These are phyloP conservation scores for Brassica hybrid DNA, from an alignment of 441 rosid species.

Conservation along the genomic window DNA sequence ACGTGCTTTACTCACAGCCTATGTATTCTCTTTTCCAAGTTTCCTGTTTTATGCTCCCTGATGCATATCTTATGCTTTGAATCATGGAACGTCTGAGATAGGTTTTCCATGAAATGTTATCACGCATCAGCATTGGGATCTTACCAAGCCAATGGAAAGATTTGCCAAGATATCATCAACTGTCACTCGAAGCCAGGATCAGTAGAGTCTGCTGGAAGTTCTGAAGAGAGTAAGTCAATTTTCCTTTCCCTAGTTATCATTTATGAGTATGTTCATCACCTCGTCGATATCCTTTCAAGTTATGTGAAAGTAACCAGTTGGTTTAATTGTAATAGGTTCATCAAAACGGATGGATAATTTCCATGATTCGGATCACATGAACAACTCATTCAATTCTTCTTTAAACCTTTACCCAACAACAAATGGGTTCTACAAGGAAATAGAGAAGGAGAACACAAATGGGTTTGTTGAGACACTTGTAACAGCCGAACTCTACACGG, in stretches of 20 bases:
- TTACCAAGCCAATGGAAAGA: slow-evolving; percentile 65
- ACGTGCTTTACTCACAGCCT: neutral
- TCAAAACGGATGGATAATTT: slow-evolving; percentile 73
- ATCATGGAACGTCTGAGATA: slow-evolving; percentile 31
- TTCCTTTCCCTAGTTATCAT: neutral
- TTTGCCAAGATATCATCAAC: slow-evolving; percentile 69
- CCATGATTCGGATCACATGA: slow-evolving; percentile 65
- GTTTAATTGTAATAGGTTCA: slow-evolving; percentile 57
- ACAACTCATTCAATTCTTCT: slow-evolving; percentile 50
- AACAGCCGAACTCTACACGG: slow-evolving; percentile 28
- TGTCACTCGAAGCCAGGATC: slow-evolving; percentile 89
- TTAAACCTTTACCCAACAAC: slow-evolving; percentile 47
- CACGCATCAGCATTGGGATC: slow-evolving; percentile 45
- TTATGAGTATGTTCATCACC: slow-evolving; percentile 1
- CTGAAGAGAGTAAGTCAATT: slow-evolving; percentile 70
- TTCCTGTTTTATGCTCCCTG: neutral
- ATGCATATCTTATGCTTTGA: slow-evolving; percentile 22
- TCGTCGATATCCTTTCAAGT: no score
- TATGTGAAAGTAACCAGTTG: slow-evolving; percentile 28
- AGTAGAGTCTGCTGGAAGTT: slow-evolving; percentile 84
- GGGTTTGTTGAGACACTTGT: slow-evolving; percentile 48
- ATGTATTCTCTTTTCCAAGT: neutral
- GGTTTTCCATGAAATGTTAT: slow-evolving; percentile 48
- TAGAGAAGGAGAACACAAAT: slow-evolving; percentile 42
- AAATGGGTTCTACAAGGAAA: slow-evolving; percentile 56